Base-by-base conservation (phyloP, 495 filamentous ascomycete genomes). In the Xylaria flabelliformis region DNA sequence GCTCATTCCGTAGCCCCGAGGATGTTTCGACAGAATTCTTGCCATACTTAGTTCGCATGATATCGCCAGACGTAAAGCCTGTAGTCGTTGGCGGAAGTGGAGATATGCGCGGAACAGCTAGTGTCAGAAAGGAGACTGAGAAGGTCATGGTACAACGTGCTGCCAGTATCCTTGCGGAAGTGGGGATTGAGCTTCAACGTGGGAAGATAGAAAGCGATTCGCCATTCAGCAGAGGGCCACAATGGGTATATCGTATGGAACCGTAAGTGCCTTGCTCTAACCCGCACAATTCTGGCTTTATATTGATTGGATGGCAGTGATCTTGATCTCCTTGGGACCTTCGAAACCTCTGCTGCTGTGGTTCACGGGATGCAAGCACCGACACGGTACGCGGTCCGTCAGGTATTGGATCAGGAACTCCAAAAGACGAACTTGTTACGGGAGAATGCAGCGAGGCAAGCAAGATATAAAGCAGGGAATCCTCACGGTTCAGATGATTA, bases 201-300 rank as follows among this genome's bases (percentile, higher is more conserved):
- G 91, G 91, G 2, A 90, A 91, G 74, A 88, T 99, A 44, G 94
- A 97, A 73, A 85, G 84, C n/a, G 81, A 76, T 8, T 74, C 76
- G 67, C 74, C 48, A 81, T 86, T 65, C 83, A 85, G 64, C 76
- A 87, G 73, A 82, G 84, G 73, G 84, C 89, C 83, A 46, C 83
- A 86, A 74, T 97, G 91, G 91, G 90, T 95, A 13, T 97, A 96
- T 79, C 89, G 96, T 42, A 96, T 99, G 95, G 95, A 98, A 76
- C 96, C 96, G 89, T 94, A 85, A 85, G 91, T 90, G 64, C 56
- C 64, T 51, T 36, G 26, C 29, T 42, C 56, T 32, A 26, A 44
- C 21, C 32, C n/a, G 36, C 15, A 9, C 56, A 24, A 15, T 64
- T 44, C 13, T 64, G 32, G 32, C 58, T 64, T 46, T 65, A 29